Percentiles rank a stretch among this genome's conserved stretches.
Evolutionary conservation across 495 filamentous ascomycete genomes (phyloP).

Genomic region (Xylaria intraflava): DNA sequence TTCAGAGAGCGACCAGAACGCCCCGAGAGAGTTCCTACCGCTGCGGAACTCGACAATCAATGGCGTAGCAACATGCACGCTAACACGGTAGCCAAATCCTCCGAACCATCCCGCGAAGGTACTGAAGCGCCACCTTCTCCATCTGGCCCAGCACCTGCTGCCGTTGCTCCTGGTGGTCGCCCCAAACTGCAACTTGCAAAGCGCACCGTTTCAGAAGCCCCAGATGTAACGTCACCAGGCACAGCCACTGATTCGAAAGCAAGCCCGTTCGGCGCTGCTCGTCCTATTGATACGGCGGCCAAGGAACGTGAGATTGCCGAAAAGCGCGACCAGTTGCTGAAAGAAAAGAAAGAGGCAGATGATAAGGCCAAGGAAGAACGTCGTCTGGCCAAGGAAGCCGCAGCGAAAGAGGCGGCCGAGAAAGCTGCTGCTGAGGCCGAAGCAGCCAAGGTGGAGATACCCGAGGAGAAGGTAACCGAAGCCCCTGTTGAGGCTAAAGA

Average conservation of each 20-base stretch:
- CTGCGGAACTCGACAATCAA: constrained; percentile 78
- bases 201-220: constrained; percentile 73
- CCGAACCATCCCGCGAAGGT: constrained; percentile 40
- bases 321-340: constrained; percentile 63
- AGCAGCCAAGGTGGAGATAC: constrained; percentile 30
- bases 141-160: constrained; percentile 37
- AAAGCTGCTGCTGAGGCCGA: constrained; percentile 38
- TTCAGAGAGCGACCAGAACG: constrained; percentile 70
- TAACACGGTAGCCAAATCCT: constrained; percentile 49
- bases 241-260: constrained; percentile 61
- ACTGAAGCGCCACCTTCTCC: constrained; percentile 70
- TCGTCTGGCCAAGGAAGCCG: constrained; percentile 56
- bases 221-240: constrained; percentile 44
- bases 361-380: constrained; percentile 78
- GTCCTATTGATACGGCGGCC: constrained; percentile 81
- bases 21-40: constrained; percentile 67
- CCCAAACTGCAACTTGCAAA: constrained; percentile 80
- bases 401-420: constrained; percentile 48
- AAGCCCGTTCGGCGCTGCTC: constrained; percentile 86
- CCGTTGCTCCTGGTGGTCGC: constrained; percentile 51
- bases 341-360: constrained; percentile 81
- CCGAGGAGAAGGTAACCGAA: constrained; percentile 19
- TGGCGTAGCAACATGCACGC: constrained; percentile 82
- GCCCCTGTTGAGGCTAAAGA: constrained; percentile 18
- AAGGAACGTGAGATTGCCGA: constrained; percentile 86